A percentile compares a stretch with the other conserved stretches of the same genome.
Conservation (phyloP, 306 rosid genomes). For the Cyclanthera cordifolia region DNA sequence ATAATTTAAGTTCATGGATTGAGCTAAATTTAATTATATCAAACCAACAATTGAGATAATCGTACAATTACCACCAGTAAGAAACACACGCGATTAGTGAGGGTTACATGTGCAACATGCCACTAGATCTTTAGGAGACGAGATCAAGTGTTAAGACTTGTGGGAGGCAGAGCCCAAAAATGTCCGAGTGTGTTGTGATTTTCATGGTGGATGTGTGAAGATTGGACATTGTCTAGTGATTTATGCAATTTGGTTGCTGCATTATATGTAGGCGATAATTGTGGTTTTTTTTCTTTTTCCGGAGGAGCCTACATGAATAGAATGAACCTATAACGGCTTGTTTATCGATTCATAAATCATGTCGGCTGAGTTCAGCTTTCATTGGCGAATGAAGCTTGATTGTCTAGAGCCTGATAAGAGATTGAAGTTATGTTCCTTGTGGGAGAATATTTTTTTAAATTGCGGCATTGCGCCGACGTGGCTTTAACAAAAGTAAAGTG, state of each 20-base stretch:
- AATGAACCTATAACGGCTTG: not conserved
- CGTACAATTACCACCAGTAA: not conserved
- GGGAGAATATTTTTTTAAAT: not conserved
- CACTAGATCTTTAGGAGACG: not conserved
- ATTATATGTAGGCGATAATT: not conserved
- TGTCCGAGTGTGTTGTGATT: not conserved
- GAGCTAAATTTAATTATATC: no score
- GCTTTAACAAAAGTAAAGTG: not conserved
- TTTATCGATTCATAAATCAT: no score
- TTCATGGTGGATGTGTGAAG: not conserved
- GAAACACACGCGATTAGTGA: not conserved
- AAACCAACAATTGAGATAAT: no score
- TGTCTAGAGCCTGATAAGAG: not conserved
- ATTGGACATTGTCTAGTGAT: not conserved
- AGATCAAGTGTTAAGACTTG: not conserved
- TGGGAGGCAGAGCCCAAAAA: not conserved
- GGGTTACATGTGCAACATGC: not conserved
- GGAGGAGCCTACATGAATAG: not conserved
- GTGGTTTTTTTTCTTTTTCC: not conserved
- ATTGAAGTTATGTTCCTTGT: not conserved
- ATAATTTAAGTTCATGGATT: no score
- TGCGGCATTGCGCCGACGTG: not conserved
- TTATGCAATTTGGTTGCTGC: not conserved
- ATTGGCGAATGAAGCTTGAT: no score
- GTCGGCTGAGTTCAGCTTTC: no score